Percentiles rank a stretch among this genome's conserved stretches.
Conservation (phyloP, 371 early-diverging fungal species). For the Mortierella sp. region DNA sequence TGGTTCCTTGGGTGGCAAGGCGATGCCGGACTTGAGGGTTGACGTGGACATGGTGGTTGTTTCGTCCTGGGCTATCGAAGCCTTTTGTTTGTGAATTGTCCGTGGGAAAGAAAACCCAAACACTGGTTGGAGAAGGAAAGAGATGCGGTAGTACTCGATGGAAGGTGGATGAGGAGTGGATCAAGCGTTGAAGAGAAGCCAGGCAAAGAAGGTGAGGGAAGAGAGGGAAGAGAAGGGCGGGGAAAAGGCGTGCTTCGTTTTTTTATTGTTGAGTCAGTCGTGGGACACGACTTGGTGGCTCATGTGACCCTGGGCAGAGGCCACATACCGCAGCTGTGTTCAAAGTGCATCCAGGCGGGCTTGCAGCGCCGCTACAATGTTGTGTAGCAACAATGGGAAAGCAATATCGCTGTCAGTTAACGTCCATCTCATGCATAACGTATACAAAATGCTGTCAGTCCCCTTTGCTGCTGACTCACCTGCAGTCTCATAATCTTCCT, state of each 20-base stretch:
- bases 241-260: not conserved
- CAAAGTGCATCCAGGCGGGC: constrained; percentile 22
- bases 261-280: not conserved
- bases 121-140: not conserved
- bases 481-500: constrained; percentile 45
- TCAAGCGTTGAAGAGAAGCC: no score
- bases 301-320: not conserved
- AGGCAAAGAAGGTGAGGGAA: no score
- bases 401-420: not conserved
- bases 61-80: not conserved
- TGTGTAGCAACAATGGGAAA: not conserved
- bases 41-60: constrained; percentile 37
- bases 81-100: not conserved
- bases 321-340: not conserved
- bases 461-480: no score
- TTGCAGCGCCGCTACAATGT: constrained; percentile 24
- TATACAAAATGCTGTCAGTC: no score
- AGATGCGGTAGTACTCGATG: not conserved
- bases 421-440: no score
- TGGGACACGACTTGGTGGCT: no score
- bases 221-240: not conserved
- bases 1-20: constrained; percentile 49
- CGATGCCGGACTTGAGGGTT: constrained; percentile 52
- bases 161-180: not conserved
- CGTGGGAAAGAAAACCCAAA: constrained; percentile 3